Conservation (phyloP, 768 basidiomycete genomes). For the Tylopilus balloui region DNA sequence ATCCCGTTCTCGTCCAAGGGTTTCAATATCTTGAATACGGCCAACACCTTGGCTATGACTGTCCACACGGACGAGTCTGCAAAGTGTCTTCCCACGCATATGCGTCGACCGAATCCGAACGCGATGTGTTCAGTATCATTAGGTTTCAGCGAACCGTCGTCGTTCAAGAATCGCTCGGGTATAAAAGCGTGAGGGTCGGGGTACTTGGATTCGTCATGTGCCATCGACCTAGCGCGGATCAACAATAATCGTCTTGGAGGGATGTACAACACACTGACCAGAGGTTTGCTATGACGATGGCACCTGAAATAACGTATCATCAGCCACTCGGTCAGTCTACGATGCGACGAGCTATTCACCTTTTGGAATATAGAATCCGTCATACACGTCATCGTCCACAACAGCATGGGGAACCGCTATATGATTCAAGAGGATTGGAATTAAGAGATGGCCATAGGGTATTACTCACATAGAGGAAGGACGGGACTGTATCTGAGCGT, state of each 20-base stretch:
- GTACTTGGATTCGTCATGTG: constrained; percentile 27
- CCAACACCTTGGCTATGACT: constrained; percentile 10
- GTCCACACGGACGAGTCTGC: constrained; percentile 20
- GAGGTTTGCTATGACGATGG: background rate
- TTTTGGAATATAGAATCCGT: background rate
- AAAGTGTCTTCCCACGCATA: constrained; percentile 23
- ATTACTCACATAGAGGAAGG: background rate
- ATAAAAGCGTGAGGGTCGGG: constrained; percentile 32
- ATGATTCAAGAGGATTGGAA: background rate
- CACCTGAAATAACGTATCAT: background rate
- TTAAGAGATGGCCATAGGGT: background rate
- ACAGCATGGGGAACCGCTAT: background rate
- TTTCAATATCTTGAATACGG: background rate
- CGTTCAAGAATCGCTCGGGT: constrained; percentile 39
- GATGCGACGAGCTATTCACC: background rate
- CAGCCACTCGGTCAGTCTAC: background rate
- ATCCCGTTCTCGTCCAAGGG: constrained; percentile 1
- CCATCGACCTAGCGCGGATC: constrained; percentile 7
- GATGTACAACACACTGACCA: constrained; percentile 1
- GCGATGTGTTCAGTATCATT: constrained; percentile 5
- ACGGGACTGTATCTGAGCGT: background rate
- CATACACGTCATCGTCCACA: background rate
- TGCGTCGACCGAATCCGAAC: constrained; percentile 26
- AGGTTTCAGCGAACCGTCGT: constrained; percentile 17
- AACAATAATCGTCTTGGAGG: too few species aligned